phyloP scores from a whole-genome alignment of 805 yeast species.

The Candida parachauliodes region DNA sequence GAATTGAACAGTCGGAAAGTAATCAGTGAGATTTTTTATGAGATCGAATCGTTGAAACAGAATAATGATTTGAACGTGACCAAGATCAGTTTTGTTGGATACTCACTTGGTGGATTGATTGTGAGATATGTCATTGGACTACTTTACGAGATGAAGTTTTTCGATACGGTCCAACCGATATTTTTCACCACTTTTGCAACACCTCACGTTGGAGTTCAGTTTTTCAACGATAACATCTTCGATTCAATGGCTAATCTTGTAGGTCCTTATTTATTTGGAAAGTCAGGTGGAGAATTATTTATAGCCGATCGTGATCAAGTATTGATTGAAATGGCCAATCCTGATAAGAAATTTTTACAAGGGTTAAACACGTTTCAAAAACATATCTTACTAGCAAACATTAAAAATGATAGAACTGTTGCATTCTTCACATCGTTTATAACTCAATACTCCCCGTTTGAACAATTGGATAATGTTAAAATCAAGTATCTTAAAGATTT shows the following conservation, averaged over 20 bases:
- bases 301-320: slow-evolving; percentile 39
- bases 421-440: slow-evolving; percentile 83
- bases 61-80: slow-evolving; percentile 38
- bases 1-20: slow-evolving; percentile 32
- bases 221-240: slow-evolving; percentile 29
- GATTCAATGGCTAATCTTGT: slow-evolving; percentile 28
- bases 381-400: slow-evolving; percentile 65
- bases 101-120: slow-evolving; percentile 85
- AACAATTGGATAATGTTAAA: slow-evolving; percentile 45
- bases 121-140: slow-evolving; percentile 76
- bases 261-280: slow-evolving; percentile 36
- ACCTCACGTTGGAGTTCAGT: slow-evolving; percentile 42
- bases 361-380: slow-evolving; percentile 58
- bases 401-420: slow-evolving; percentile 80
- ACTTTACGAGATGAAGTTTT: slow-evolving; percentile 31
- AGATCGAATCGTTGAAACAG: slow-evolving; percentile 34
- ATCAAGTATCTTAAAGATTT: slow-evolving; percentile 46
- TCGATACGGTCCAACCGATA: slow-evolving; percentile 32
- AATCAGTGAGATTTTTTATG: slow-evolving; percentile 35
- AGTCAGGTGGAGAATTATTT: slow-evolving; percentile 35
- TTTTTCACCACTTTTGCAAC: slow-evolving; percentile 42
- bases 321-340: slow-evolving; percentile 52
- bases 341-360: slow-evolving; percentile 43
- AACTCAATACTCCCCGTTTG: slow-evolving; percentile 71
- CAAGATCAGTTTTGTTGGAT: slow-evolving; percentile 79